Conservation (phyloP, 2,329 filamentous ascomycete species). For the Colletotrichum destructivum region DNA sequence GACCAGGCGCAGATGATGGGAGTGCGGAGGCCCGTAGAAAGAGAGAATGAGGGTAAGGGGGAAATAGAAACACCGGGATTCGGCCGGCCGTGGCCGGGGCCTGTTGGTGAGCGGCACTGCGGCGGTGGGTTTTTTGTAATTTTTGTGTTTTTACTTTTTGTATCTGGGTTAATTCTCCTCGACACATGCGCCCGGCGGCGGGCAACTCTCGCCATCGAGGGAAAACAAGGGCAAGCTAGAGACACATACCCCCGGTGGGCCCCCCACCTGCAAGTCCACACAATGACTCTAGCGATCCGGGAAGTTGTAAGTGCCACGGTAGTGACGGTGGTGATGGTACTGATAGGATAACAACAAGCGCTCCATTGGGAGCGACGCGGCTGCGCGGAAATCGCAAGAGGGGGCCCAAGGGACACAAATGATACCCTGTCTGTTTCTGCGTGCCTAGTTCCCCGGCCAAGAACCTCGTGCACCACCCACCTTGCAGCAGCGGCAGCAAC, state of each 20-base stretch:
- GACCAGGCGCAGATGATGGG: background rate
- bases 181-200: constrained; percentile 3
- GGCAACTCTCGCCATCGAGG: background rate
- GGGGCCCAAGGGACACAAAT: background rate
- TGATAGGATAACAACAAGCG: constrained; percentile 38
- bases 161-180: no score
- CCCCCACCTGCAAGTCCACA: constrained; percentile 32
- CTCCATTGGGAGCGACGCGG: constrained; percentile 34
- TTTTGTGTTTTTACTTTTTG: background rate
- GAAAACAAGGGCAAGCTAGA: constrained; percentile 7
- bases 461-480: constrained; percentile 23
- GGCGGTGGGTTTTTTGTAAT: background rate
- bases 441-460: constrained; percentile 20
- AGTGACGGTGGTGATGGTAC: background rate
- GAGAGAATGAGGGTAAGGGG: constrained; percentile 1
- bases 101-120: background rate
- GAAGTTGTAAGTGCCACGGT: background rate
- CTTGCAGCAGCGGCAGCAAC: background rate
- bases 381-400: constrained; percentile 3
- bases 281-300: background rate
- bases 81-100: constrained; percentile 28
- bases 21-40: constrained; percentile 22
- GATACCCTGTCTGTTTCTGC: constrained; percentile 5
- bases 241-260: constrained; percentile 6
- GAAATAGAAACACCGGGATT: constrained; percentile 32